Conservation (phyloP, 352 stramenopile species). For the Phytophthora foliorum region DNA sequence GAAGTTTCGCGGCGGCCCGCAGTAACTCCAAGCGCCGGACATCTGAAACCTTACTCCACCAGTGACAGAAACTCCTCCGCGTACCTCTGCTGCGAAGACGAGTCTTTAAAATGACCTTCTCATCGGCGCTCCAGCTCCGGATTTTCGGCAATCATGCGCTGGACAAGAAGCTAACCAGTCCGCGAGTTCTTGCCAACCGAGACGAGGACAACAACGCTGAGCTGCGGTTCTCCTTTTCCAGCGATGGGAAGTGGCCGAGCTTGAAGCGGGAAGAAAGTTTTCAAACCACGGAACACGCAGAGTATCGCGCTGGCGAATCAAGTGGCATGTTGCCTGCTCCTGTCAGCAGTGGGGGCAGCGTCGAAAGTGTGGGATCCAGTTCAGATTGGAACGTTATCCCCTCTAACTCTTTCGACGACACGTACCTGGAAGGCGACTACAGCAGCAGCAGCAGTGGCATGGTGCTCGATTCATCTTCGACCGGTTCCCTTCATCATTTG, state of each 20-base stretch:
- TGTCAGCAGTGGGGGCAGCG: conserved; percentile 17
- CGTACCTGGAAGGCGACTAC: conserved; percentile 46
- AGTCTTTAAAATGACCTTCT: conserved; percentile 32
- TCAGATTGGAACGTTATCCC: conserved; percentile 46
- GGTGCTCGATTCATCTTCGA: conserved; percentile 22
- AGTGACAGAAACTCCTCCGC: conserved; percentile 20
- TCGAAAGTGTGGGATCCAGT: conserved; percentile 11
- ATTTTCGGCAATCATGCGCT: conserved; percentile 39
- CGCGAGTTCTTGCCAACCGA: conserved; percentile 6
- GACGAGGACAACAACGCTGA: conserved; percentile 26
- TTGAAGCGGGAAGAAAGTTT: conserved; percentile 34
- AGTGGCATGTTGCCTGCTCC: conserved; percentile 13
- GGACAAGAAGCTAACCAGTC: conserved; percentile 37
- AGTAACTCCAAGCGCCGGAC: conserved; percentile 28
- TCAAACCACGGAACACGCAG: conserved; percentile 4
- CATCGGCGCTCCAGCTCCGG: conserved; percentile 42
- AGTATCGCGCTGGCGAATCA: conserved; percentile 4
- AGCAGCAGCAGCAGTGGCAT: conserved; percentile 23
- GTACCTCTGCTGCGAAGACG: conserved; percentile 23
- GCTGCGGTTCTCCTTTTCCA: conserved; percentile 27
- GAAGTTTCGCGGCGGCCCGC: conserved; percentile 38
- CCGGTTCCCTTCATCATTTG: conserved; percentile 33
- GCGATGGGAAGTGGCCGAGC: conserved; percentile 33
- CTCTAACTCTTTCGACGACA: conserved; percentile 47
- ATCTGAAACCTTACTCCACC: conserved; percentile 12